Evolutionary conservation across 192 early-diverging fungal genomes (phyloP), one percentile per base, ranked within the genome.

Genomic region (Allomyces macrogynus): DNA sequence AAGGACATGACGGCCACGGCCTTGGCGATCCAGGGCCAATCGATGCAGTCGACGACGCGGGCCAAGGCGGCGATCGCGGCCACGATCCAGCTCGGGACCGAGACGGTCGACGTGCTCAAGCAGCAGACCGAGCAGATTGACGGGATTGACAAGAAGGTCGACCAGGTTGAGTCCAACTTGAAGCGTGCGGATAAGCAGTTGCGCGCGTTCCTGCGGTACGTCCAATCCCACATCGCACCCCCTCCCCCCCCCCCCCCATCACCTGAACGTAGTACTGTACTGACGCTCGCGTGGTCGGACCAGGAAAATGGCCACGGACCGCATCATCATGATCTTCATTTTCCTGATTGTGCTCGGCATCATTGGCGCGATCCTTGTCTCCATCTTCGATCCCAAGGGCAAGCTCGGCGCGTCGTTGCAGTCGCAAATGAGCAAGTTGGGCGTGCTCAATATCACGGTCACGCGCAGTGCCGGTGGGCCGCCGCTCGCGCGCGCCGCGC

Each of bases 101-200:
- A 20, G 62, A 67, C 43, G 24, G 40, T 60, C 24, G 66, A 72
- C 10, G 81, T 77, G 62, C 61, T 83, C n/a, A 66, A 72, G 67
- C 70, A 73, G 62, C 81, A 83, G 69, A 78, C 78, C 10, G 76
- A 83, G 65, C 75, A 83, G 64, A 71, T 83, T 26, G 67, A 66
- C 16, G 73, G 74, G 61, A 76, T 83, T 16, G 65, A 73, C 24
- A 77, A 78, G 62, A 73, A 75, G 18, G 60, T 83, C 14, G 78
- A 78, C 16, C 66, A 70, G 68, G 74, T 83, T 23, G 81, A 80
- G 49, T 76, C 65, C 23, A 83, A 83, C 66, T 61, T 83, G 22
- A 80, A 76, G 63, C 75, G 81, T 0, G 81, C 81, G 5, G 79
- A 83, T 60, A 80, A 80, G 68, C 81, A 83, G 65, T 44, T 83